These are phyloP conservation scores for Oryza brachyantha DNA, from an alignment of 176 grass and related monocot species.

Conservation along the genomic window DNA sequence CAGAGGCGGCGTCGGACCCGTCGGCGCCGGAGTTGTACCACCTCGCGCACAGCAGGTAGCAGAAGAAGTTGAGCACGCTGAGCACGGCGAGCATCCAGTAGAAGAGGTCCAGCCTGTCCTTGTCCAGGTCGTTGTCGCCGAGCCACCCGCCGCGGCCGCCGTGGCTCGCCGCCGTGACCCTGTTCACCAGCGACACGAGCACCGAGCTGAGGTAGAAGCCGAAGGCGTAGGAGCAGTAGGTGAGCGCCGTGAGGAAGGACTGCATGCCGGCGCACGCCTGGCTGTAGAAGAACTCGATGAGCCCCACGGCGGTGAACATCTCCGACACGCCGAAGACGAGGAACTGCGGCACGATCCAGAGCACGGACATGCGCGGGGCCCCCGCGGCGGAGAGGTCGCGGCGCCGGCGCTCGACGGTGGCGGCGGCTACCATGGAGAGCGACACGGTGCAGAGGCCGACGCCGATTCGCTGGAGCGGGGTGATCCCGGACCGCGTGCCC, in stretches of 20 bases:
- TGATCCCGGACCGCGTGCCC: slow-evolving; percentile 56
- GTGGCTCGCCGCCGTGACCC: slow-evolving; percentile 58
- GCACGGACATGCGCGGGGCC: slow-evolving; percentile 40
- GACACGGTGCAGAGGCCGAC: slow-evolving; percentile 68
- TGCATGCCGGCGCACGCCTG: slow-evolving; percentile 82
- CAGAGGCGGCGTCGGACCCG: slow-evolving; percentile 26
- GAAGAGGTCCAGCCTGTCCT: slow-evolving; percentile 87
- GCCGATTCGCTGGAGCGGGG: slow-evolving; percentile 83
- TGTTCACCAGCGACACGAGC: slow-evolving; percentile 84
- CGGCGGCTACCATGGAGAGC: slow-evolving; percentile 86
- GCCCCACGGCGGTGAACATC: slow-evolving; percentile 97
- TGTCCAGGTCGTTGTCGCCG: slow-evolving; percentile 71
- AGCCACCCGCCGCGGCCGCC: slow-evolving; percentile 53
- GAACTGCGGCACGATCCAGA: slow-evolving; percentile 96
- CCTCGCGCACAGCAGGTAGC: slow-evolving; percentile 71
- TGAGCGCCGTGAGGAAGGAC: slow-evolving; percentile 92
- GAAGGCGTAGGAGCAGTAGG: slow-evolving; percentile 95
- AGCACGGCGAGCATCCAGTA: slow-evolving; percentile 83
- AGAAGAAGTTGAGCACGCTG: slow-evolving; percentile 83
- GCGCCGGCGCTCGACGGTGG: slow-evolving; percentile 62
- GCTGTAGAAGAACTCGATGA: slow-evolving; percentile 99
- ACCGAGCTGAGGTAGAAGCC: slow-evolving; percentile 95
- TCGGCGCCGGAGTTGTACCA: slow-evolving; percentile 51
- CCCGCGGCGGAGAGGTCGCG: slow-evolving; percentile 15
- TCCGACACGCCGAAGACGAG: slow-evolving; percentile 88